These are phyloP conservation scores for Podila epigama DNA, from an alignment of 192 early-diverging fungal genomes.

Conservation along the genomic window DNA sequence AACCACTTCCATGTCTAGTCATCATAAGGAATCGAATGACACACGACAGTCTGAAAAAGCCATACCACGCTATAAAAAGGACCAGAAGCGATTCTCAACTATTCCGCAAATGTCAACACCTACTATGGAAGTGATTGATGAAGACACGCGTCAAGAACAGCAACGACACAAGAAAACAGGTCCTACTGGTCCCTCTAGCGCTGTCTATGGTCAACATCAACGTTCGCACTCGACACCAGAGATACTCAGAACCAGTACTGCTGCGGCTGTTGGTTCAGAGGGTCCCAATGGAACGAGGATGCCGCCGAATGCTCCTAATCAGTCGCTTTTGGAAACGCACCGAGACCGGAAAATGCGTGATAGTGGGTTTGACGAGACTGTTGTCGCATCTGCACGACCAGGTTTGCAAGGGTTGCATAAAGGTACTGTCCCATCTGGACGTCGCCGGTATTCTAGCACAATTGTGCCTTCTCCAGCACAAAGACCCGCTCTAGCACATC, in stretches of 20 bases:
- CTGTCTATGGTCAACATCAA: background rate
- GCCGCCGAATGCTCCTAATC: too few species aligned
- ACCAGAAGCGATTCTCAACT: background rate
- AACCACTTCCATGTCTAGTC: too few species aligned
- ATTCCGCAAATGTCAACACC: background rate
- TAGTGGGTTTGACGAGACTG: conserved; percentile 25
- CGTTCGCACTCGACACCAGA: conserved; percentile 9
- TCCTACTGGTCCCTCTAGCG: too few species aligned
- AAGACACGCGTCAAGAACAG: background rate
- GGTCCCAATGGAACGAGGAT: too few species aligned
- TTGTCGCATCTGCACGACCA: too few species aligned
- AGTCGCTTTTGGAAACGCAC: background rate
- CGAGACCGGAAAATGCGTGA: conserved; percentile 9
- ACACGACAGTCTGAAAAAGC: too few species aligned
- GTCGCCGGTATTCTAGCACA: conserved; percentile 17
- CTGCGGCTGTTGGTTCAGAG: background rate
- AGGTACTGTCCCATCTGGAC: too few species aligned
- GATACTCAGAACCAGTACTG: background rate
- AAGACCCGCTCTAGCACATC: background rate
- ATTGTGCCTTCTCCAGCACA: background rate
- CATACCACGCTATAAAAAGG: conserved; percentile 1
- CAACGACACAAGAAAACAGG: background rate
- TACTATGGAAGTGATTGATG: conserved; percentile 14
- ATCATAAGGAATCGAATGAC: too few species aligned
- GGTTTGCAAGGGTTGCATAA: too few species aligned